Base-by-base conservation (phyloP, 192 early-diverging fungal species). In the Coemansia sp. region DNA sequence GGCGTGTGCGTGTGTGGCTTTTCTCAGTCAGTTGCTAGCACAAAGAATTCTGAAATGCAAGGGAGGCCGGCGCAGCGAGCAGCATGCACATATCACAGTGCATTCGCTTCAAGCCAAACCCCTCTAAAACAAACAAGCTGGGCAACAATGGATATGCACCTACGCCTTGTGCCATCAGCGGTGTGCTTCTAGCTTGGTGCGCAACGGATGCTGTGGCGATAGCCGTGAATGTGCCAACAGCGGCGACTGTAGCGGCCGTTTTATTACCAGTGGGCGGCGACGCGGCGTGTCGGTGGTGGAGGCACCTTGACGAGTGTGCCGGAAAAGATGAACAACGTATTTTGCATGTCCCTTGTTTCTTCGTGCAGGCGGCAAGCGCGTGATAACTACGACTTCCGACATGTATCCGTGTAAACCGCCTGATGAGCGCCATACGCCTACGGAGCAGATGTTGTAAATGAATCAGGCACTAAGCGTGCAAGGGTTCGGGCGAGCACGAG, bases 371-470 rank as follows among this genome's bases (percentile, higher is more conserved):
- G 31, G 17, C 33, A 36, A 52, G 43, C 57, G 58, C 53, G 58
- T 55, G 62, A 60, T 47, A 47, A 47, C 37, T 33, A 26, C 48
- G 57, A 51, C 62, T 64, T 71, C 62, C 61, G 23, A 43, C 34
- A 51, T 30, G 51, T 47, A 62, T 65, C 58, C 49, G 58, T 35
- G 62, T 33, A 51, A 62, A 31, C 26, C 41, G 47, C 31, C 34
- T 53, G 23, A 55, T 58, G 48, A 72, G 54, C 33, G 62, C 25
- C 69, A 72, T 72, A 35, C 43, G 15, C 43, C 25, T 26, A 46
- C 25, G 25, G 40, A 31, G 45, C 25, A 32, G 41, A 22, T 34
- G 17, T 4, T 21, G 36, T 22, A 39, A 53, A 37, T 35, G 22
- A 22, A 36, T 30, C 25, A n/a, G 9, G 21, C 14, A 38, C 32